Percentiles rank a stretch among this genome's conserved stretches.
phyloP scores from a whole-genome alignment of 768 basidiomycete genomes.

The Neoboletus magnificus region DNA sequence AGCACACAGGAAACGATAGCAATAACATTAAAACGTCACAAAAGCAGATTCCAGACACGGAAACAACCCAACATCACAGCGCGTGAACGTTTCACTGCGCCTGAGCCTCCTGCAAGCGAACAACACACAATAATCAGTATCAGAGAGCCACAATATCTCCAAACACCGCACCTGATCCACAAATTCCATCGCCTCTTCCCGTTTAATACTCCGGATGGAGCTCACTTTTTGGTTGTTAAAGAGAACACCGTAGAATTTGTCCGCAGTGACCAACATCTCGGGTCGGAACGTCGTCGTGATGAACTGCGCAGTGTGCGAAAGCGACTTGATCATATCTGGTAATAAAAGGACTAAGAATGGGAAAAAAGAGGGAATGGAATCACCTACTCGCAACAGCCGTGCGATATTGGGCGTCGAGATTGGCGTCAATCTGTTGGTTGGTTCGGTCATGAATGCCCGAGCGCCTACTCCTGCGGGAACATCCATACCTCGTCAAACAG shows the following conservation, averaged over 20 bases:
- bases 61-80: not conserved
- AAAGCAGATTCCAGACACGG: not conserved
- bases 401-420: conserved; percentile 95
- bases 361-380: not conserved
- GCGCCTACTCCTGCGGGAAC: not conserved
- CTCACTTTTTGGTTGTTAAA: conserved; percentile 97
- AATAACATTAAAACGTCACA: conserved; percentile 20
- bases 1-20: conserved; percentile 10
- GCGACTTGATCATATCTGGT: conserved; percentile 81
- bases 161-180: conserved; percentile 70
- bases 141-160: not conserved
- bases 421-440: conserved; percentile 80
- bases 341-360: conserved; percentile 37
- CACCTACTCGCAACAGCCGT: conserved; percentile 89
- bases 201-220: conserved; percentile 79
- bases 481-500: conserved; percentile 86
- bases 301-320: conserved; percentile 87
- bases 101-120: conserved; percentile 41
- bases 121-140: not conserved
- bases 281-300: conserved; percentile 98
- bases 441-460: not conserved
- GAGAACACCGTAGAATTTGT: conserved; percentile 95
- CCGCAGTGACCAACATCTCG: conserved; percentile 93
- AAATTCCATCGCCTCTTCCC: conserved; percentile 91
- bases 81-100: conserved; percentile 33